Evolutionary conservation across 2,329 filamentous ascomycete genomes (phyloP), one percentile per base, ranked within the genome.

Genomic region (Arachnopeziza araneosa): DNA sequence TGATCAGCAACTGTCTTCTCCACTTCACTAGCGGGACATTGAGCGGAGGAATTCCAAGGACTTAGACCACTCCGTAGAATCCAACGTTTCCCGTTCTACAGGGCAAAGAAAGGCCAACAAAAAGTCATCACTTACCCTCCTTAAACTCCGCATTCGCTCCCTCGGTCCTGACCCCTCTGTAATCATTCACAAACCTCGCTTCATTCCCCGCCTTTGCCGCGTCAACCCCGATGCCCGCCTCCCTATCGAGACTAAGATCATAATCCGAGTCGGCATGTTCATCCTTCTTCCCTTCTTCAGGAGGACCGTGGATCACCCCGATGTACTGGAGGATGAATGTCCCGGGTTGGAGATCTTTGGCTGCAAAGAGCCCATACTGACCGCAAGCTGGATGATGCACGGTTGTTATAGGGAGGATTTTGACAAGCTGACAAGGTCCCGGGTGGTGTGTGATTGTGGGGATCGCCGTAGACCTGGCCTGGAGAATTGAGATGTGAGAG

Each of bases 181-280:
- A 89, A 72, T 89, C 86, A 68, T 89, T 89, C 52, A 87, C 79
- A 66, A 86, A 88, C 10, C 86, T 76, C 1, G 82, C 85, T 74
- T 89, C 86, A 67, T 87, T 88, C 12, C 85, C 85, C 57, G 73
- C 73, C 48, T 69, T 70, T 19, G 76, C 79, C 2, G 85, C 86
- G 67, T 89, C 86, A 3, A 88, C 80, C 2, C 84, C 84, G 1
- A 86, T 74, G 19, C 79, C 80, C 0, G 73, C 76, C 22, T 80
- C 83, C 22, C 79, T 76, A 71, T 85, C 83, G 22, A 88, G 75
- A 78, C 83, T 86, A 24, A 89, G 75, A 69, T 88, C 86, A 68
- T 88, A 88, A 73, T 88, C 82, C 7, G 80, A 83, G 17, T 68
- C 59, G n/a, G 75, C 74, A 62, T 82, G 75, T 1, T 65, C 63